Evolutionary conservation across 2,329 filamentous ascomycete genomes (phyloP).

Genomic region (Endoconidiophora polonica): DNA sequence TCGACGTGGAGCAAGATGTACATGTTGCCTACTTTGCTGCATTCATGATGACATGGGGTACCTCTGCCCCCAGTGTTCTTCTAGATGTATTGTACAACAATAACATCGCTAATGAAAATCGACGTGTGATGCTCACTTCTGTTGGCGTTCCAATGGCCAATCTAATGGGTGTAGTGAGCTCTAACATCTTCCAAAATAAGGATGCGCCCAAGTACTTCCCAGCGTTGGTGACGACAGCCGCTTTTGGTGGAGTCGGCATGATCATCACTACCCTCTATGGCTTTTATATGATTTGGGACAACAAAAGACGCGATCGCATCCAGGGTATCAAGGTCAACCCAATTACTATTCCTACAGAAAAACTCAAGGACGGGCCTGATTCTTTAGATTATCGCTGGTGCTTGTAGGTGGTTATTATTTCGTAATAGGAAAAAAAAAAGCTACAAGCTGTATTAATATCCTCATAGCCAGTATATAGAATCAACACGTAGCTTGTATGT

Average conservation of each 20-base stretch:
- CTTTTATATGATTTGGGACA: conserved; percentile 40
- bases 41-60: conserved; percentile 75
- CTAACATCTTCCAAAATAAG: conserved; percentile 49
- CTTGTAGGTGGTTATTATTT: conserved; percentile 16
- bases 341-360: conserved; percentile 32
- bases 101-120: conserved; percentile 62
- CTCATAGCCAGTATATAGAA: neutral
- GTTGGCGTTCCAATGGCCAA: conserved; percentile 62
- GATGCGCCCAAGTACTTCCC: conserved; percentile 51
- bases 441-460: neutral
- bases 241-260: conserved; percentile 45
- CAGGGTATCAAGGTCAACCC: conserved; percentile 32
- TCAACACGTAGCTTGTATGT: neutral
- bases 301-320: conserved; percentile 34
- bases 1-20: conserved; percentile 44
- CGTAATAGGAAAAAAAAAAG: neutral
- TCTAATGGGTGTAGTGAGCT: conserved; percentile 53
- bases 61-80: conserved; percentile 55
- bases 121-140: conserved; percentile 51
- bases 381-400: conserved; percentile 36
- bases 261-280: conserved; percentile 38
- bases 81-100: conserved; percentile 58
- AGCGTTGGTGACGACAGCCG: conserved; percentile 47
- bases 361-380: conserved; percentile 31
- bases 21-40: conserved; percentile 56